Evolutionary conservation across 345 rosid genomes (phyloP), one percentile per base, ranked within the genome.

Genomic region (Fremontodendron californicum): DNA sequence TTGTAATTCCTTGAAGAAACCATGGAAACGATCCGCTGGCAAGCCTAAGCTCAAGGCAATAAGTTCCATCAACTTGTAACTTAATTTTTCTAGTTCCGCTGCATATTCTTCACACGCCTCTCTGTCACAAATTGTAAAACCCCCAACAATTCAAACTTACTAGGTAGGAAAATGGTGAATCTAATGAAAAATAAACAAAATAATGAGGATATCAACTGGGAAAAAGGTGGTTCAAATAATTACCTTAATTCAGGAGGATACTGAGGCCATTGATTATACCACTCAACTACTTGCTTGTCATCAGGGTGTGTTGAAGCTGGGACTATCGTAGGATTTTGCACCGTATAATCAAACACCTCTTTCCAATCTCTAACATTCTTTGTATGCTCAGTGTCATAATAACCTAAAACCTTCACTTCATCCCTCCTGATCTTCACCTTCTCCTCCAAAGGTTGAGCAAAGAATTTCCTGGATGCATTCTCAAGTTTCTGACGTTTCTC

Each of bases 311-410:
- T 48, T 1, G 91, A 85, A 39, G 94, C 94, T 21, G 98, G 97
- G 62, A 86, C 76, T 2, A 83, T 29, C 5, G 90, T 87, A 3
- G 94, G 89, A 39, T 90, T 97, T 29, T 85, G 77, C 74, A 88
- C 84, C 57, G 84, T 69, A 49, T 85, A 88, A 61, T 94, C 98
- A 61, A 92, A 90, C 4, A 92, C 85, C 69, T 94, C 97, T 80
- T 92, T 94, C 98, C 98, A 94, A 65, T 94, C 97, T 72, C 93
- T 85, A 80, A 94, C 91, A 80, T 92, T 94, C 81, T 94, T 94
- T 9, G 98, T 94, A 76, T 90, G 96, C 76, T 94, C 97, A 19
- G 86, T 77, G 57, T 94, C 96, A 82, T 91, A 75, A 61, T 83
- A 94, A 1, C 98, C 98, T 92, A 88, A 83, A 13, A 92, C 90